Percentiles rank a stretch among this genome's conserved stretches.
These are phyloP conservation scores for Quercus aquifolioides DNA, from an alignment of 306 rosid species.

Conservation along the genomic window DNA sequence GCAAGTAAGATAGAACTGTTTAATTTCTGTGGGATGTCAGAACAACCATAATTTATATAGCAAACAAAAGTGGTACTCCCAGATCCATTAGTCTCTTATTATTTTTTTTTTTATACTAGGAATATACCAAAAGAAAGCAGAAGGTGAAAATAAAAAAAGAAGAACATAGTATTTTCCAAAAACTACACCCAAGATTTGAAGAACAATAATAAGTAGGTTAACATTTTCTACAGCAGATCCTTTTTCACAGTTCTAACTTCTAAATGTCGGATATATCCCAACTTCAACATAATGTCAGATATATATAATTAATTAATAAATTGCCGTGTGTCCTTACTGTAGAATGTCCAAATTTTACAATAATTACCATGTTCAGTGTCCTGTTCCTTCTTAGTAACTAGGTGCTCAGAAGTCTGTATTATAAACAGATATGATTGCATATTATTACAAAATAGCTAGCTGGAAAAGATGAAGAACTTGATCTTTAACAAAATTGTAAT, in stretches of 20 bases:
- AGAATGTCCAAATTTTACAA: too few species aligned
- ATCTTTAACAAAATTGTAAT: background rate
- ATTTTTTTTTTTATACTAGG: background rate
- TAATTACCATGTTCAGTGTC: too few species aligned
- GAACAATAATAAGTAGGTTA: background rate
- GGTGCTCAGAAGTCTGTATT: background rate
- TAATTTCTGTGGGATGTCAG: background rate
- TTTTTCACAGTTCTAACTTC: background rate
- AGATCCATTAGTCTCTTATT: background rate
- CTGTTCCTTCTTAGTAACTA: background rate
- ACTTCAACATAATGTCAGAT: background rate
- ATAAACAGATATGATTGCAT: background rate
- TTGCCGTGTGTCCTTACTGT: too few species aligned
- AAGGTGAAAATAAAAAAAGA: background rate
- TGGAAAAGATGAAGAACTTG: background rate
- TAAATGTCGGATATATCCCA: background rate
- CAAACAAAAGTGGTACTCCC: constrained; percentile 11
- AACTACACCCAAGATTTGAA: background rate
- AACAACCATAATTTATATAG: background rate
- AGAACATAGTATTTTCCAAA: background rate
- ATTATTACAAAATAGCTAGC: background rate
- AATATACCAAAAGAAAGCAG: background rate
- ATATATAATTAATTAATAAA: background rate
- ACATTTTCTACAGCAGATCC: background rate
- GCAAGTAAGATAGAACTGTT: background rate